Conservation (phyloP, 192 early-diverging fungal genomes). For the Backusella liffmaniae region DNA sequence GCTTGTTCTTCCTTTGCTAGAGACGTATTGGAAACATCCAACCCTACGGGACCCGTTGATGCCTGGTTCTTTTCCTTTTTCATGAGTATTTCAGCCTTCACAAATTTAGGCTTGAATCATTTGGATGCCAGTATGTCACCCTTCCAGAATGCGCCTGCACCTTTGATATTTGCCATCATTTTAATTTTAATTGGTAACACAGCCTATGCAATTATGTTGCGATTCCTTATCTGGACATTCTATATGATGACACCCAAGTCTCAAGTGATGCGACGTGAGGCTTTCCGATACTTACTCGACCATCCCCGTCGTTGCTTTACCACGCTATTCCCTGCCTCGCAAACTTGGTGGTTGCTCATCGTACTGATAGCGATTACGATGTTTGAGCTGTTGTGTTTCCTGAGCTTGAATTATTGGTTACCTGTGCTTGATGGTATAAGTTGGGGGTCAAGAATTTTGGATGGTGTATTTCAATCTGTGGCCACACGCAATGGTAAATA, state of each 20-base stretch:
- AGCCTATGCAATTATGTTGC: constrained; percentile 28
- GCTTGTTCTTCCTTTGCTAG: constrained; percentile 25
- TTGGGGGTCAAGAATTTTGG: constrained; percentile 29
- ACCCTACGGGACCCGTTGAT: constrained; percentile 17
- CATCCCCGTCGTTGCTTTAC: constrained; percentile 39
- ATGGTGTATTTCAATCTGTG: constrained; percentile 34
- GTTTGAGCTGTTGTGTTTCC: constrained; percentile 23
- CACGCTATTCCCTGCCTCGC: constrained; percentile 28
- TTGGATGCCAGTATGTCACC: constrained; percentile 34
- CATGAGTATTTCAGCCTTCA: constrained; percentile 19
- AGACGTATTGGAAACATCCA: constrained; percentile 21
- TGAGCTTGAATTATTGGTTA: constrained; percentile 29
- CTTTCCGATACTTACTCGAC: constrained; percentile 27
- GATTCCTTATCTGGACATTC: constrained; percentile 28
- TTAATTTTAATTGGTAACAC: constrained; percentile 36
- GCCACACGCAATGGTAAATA: constrained; percentile 33
- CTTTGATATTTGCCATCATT: constrained; percentile 17
- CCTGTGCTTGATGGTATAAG: constrained; percentile 22
- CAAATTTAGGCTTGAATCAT: constrained; percentile 30
- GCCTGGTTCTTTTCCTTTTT: constrained; percentile 37
- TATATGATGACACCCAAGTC: constrained; percentile 21
- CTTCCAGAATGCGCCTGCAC: constrained; percentile 32
- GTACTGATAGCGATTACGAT: constrained; percentile 27
- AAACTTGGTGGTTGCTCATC: constrained; percentile 33
- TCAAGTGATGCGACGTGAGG: constrained; percentile 19